Percentiles rank a stretch among this genome's conserved stretches.
Evolutionary conservation across 768 basidiomycete species (phyloP).

Genomic region (Cystofilobasidium capitatum): DNA sequence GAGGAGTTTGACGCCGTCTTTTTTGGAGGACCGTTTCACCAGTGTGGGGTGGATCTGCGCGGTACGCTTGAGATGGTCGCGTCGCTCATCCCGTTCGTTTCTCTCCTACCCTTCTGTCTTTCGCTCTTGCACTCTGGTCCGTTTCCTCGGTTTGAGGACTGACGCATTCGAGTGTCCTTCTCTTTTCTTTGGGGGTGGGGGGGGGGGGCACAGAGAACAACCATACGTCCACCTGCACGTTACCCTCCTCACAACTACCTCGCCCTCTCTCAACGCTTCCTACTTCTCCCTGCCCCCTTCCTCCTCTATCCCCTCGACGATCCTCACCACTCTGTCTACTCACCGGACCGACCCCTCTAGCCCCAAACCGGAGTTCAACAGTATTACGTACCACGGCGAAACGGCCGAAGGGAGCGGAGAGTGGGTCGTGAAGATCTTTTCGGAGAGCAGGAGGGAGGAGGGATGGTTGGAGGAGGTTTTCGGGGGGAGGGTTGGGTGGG

Average conservation of each 20-base stretch:
- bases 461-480: constrained; percentile 63
- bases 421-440: constrained; percentile 62
- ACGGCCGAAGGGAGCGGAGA: constrained; percentile 45
- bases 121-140: neutral
- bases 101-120: constrained; percentile 48
- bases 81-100: constrained; percentile 32
- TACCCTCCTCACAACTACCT: constrained; percentile 73
- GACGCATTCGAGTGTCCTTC: too few relatives aligned
- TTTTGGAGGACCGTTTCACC: constrained; percentile 76
- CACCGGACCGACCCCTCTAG: constrained; percentile 42
- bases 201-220: constrained; percentile 39
- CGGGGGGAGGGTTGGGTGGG: constrained; percentile 63
- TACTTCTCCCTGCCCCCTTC: constrained; percentile 54
- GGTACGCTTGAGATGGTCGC: neutral
- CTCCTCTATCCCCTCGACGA: constrained; percentile 48
- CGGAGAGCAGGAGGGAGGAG: constrained; percentile 51
- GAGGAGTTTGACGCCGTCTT: constrained; percentile 60
- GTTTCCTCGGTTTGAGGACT: too few relatives aligned
- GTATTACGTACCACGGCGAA: constrained; percentile 65
- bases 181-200: neutral
- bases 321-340: constrained; percentile 66
- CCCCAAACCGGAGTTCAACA: constrained; percentile 71
- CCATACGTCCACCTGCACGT: constrained; percentile 80
- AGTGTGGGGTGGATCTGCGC: constrained; percentile 38
- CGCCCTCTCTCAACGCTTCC: constrained; percentile 50